Evolutionary conservation across 2,329 filamentous ascomycete species (phyloP).

Genomic region (Claviceps quebecensis): DNA sequence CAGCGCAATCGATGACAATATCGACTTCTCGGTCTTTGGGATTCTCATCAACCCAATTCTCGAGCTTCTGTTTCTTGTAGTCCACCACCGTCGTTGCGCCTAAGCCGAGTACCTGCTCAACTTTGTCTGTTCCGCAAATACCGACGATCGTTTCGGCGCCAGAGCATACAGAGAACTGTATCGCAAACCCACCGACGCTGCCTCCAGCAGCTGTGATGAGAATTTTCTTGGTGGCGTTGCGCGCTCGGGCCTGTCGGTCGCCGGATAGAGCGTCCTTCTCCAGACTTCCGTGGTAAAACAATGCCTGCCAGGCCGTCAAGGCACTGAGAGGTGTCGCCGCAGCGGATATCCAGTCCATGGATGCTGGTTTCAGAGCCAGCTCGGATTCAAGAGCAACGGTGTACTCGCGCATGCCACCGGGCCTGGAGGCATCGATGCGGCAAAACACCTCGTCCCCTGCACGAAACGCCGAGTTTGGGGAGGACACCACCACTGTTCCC

Average conservation of each 20-base stretch:
- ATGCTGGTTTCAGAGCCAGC: conserved; percentile 20
- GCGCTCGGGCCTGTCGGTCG: conserved; percentile 12
- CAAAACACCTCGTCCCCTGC: conserved; percentile 22
- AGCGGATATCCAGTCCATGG: conserved; percentile 19
- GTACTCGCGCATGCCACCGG: conserved; percentile 20
- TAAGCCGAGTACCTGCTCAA: conserved; percentile 14
- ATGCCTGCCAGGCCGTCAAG: conserved; percentile 26
- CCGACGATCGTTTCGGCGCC: conserved; percentile 23
- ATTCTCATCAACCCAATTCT: conserved; percentile 18
- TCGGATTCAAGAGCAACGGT: conserved; percentile 17
- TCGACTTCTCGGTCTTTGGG: conserved; percentile 16
- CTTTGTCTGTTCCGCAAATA: conserved; percentile 17
- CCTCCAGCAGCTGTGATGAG: conserved; percentile 26
- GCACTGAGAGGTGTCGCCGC: conserved; percentile 25
- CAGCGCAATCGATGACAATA: conserved; percentile 23
- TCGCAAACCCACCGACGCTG: conserved; percentile 25
- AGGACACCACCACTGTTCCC: conserved; percentile 21
- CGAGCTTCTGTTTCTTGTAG: conserved; percentile 18
- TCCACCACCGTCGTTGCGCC: conserved; percentile 25
- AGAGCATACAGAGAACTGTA: conserved; percentile 22
- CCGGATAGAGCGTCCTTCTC: conserved; percentile 15
- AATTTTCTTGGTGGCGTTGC: conserved; percentile 18
- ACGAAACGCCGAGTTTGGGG: conserved; percentile 17
- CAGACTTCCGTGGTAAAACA: conserved; percentile 23
- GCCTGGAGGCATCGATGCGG: conserved; percentile 13